These are phyloP conservation scores for Botrytis elliptica DNA, from an alignment of 2,329 filamentous ascomycete species.

Conservation along the genomic window DNA sequence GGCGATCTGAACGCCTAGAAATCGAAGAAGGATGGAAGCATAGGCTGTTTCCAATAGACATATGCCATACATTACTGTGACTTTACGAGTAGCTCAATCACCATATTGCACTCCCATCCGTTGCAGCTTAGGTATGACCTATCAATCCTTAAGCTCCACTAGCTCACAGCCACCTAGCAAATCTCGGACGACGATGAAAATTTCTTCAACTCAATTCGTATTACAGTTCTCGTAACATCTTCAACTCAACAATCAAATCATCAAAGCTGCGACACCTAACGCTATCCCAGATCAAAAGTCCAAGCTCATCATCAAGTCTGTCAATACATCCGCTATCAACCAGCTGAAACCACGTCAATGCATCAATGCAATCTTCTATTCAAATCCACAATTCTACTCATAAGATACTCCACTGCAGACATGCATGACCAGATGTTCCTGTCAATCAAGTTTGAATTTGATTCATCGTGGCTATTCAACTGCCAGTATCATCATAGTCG, in stretches of 20 bases:
- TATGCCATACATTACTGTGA: not conserved
- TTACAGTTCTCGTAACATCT: not conserved
- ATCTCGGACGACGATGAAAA: not conserved
- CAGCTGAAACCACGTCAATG: constrained; percentile 5
- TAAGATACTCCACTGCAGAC: not conserved
- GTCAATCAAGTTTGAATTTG: not conserved
- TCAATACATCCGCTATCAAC: not conserved
- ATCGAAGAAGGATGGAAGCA: not conserved
- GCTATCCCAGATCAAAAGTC: not conserved
- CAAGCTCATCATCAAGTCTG: not conserved
- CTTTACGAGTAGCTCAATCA: not conserved
- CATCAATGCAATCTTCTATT: constrained; percentile 3
- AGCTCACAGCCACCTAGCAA: not conserved
- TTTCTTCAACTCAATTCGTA: not conserved
- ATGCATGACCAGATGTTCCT: not conserved
- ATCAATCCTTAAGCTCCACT: not conserved
- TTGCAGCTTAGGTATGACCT: not conserved
- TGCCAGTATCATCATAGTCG: not conserved
- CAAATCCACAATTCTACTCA: not conserved
- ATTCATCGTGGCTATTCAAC: not conserved
- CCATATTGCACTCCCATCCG: not conserved
- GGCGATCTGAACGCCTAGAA: not conserved
- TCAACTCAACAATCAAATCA: not conserved
- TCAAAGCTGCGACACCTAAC: not conserved
- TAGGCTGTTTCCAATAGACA: not conserved